These are phyloP conservation scores for Fonsecaea multimorphosa DNA, from an alignment of 2,329 filamentous ascomycete species.

Conservation along the genomic window DNA sequence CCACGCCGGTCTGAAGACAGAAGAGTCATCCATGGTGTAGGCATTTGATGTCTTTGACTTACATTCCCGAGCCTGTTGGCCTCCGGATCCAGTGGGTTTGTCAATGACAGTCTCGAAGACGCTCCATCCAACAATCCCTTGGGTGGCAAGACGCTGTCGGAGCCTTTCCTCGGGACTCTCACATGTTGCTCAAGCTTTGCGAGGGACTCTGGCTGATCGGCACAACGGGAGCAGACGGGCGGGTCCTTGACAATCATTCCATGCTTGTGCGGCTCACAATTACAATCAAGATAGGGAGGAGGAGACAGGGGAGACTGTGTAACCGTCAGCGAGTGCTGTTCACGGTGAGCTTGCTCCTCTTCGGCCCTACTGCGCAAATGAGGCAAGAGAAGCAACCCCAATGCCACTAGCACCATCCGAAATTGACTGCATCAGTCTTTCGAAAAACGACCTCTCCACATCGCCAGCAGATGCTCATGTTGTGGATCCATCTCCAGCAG, in stretches of 20 bases:
- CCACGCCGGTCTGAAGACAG: conserved; percentile 23
- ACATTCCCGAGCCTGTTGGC: conserved; percentile 11
- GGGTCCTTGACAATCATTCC: conserved; percentile 33
- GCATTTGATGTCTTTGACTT: conserved; percentile 2
- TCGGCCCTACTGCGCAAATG: conserved; percentile 37
- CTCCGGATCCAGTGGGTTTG: conserved; percentile 21
- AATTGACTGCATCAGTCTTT: conserved; percentile 40
- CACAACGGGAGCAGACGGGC: conserved; percentile 36
- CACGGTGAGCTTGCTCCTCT: too few relatives aligned
- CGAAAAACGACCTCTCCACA: conserved; percentile 39
- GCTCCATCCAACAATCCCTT: conserved; percentile 14
- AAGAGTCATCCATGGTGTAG: conserved; percentile 34
- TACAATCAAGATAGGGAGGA: conserved; percentile 33
- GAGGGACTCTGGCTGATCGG: conserved; percentile 29
- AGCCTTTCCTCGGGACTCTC: conserved; percentile 11
- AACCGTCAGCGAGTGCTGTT: neutral
- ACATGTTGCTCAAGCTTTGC: conserved; percentile 37
- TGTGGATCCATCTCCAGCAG: conserved; percentile 39
- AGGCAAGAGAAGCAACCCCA: conserved; percentile 43
- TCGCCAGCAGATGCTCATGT: conserved; percentile 41
- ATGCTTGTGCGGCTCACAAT: conserved; percentile 30
- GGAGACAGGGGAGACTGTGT: conserved; percentile 32
- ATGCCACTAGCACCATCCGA: conserved; percentile 45
- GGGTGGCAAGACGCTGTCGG: conserved; percentile 6
- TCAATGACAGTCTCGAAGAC: conserved; percentile 24